A percentile compares a stretch with the other conserved stretches of the same genome.
These are phyloP conservation scores for Mortierella sp. DNA, from an alignment of 371 early-diverging fungal species.

Conservation along the genomic window DNA sequence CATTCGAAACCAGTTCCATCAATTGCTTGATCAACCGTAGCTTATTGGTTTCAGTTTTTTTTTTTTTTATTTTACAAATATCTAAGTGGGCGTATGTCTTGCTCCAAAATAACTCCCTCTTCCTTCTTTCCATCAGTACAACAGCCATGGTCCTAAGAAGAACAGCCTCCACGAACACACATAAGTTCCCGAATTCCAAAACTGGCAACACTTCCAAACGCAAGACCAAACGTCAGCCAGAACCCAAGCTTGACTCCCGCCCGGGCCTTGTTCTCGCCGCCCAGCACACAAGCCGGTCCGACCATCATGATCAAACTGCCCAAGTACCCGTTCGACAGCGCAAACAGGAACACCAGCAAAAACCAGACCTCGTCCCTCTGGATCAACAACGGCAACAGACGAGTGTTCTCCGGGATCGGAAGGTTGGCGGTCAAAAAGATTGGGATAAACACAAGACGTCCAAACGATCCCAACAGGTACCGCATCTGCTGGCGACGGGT, in stretches of 20 bases:
- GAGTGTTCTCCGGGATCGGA: conserved; percentile 59
- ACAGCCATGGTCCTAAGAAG: conserved; percentile 1
- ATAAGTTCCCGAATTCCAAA: conserved; percentile 68
- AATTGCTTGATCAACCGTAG: not conserved
- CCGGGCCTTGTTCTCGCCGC: conserved; percentile 63
- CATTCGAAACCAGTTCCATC: too few relatives aligned
- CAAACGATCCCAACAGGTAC: conserved; percentile 62
- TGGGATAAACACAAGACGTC: conserved; percentile 74
- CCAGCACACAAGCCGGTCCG: conserved; percentile 71
- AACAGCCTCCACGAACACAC: conserved; percentile 51
- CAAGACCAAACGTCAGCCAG: conserved; percentile 77
- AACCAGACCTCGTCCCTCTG: conserved; percentile 73
- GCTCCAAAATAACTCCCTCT: not conserved
- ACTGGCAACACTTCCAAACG: conserved; percentile 73
- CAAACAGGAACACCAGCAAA: conserved; percentile 71
- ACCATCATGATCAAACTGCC: conserved; percentile 83
- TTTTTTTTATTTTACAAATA: conserved; percentile 2
- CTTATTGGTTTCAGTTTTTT: not conserved
- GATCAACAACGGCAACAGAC: conserved; percentile 69
- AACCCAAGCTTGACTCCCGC: conserved; percentile 81
- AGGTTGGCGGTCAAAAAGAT: conserved; percentile 80
- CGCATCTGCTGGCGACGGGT: conserved; percentile 59
- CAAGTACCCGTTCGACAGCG: conserved; percentile 78
- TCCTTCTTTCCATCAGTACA: not conserved
- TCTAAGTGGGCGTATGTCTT: not conserved